A percentile compares a stretch with the other conserved stretches of the same genome.
These are phyloP conservation scores for Macroventuria anomochaeta DNA, from an alignment of 2,329 filamentous ascomycete species.

Conservation along the genomic window DNA sequence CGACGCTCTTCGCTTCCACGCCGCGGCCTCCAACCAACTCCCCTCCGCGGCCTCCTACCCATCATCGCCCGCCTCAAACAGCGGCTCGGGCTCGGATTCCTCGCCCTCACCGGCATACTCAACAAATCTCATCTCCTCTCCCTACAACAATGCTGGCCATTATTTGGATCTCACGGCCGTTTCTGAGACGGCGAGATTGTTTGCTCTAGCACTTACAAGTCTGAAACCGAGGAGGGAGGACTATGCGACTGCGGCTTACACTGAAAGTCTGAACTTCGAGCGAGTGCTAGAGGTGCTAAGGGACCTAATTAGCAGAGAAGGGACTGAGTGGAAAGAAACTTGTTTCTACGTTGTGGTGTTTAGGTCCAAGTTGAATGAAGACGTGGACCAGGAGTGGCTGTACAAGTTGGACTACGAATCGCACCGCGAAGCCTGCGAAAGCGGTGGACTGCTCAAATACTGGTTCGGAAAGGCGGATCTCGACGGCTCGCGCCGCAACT, in stretches of 20 bases:
- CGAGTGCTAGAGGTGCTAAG: slow-evolving; percentile 66
- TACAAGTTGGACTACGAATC: slow-evolving; percentile 77
- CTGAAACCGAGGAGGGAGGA: slow-evolving; percentile 69
- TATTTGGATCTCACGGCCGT: slow-evolving; percentile 72
- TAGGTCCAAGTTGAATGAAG: slow-evolving; percentile 72
- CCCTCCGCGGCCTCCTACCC: neutral
- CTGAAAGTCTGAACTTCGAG: slow-evolving; percentile 77
- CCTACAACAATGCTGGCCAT: slow-evolving; percentile 74
- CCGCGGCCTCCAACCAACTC: slow-evolving; percentile 41
- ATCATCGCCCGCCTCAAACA: neutral
- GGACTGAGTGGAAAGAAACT: slow-evolving; percentile 62
- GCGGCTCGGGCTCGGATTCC: neutral
- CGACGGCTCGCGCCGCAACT: slow-evolving; percentile 67
- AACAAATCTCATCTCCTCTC: slow-evolving; percentile 69
- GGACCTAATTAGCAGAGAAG: slow-evolving; percentile 57
- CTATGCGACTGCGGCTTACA: slow-evolving; percentile 79
- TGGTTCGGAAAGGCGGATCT: slow-evolving; percentile 81
- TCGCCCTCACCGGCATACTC: slow-evolving; percentile 19
- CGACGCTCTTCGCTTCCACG: slow-evolving; percentile 43
- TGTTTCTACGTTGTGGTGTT: slow-evolving; percentile 87
- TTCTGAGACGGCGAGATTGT: too few relatives aligned
- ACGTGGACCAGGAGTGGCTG: slow-evolving; percentile 71
- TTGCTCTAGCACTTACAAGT: slow-evolving; percentile 73
- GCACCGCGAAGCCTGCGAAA: slow-evolving; percentile 78
- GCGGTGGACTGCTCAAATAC: slow-evolving; percentile 87